Evolutionary conservation across 2,329 filamentous ascomycete species (phyloP).

Genomic region (Diplodia sapinea): DNA sequence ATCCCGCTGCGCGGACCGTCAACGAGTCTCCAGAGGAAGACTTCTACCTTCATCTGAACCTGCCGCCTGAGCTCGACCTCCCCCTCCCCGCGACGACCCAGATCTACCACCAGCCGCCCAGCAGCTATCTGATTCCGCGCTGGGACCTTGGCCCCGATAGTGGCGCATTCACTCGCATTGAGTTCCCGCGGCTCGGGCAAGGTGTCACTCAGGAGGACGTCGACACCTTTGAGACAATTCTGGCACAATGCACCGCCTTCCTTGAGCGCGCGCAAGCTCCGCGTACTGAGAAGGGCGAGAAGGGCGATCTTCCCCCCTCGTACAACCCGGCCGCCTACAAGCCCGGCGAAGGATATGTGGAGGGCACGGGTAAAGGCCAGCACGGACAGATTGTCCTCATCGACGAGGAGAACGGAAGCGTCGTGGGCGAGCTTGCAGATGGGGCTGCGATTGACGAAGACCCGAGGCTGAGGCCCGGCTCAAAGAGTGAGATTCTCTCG

Average conservation of each 20-base stretch:
- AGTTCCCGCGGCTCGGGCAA: conserved; percentile 78
- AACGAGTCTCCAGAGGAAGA: conserved; percentile 68
- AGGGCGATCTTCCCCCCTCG: conserved; percentile 27
- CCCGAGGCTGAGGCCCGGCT: conserved; percentile 76
- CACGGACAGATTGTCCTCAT: conserved; percentile 84
- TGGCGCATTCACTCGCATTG: conserved; percentile 89
- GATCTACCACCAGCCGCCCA: conserved; percentile 93
- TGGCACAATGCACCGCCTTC: conserved; percentile 97
- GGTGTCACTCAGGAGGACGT: conserved; percentile 87
- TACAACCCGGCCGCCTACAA: conserved; percentile 86
- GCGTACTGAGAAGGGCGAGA: conserved; percentile 50
- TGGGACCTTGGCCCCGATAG: conserved; percentile 91
- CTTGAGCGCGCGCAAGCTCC: conserved; percentile 78
- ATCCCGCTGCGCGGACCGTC: conserved; percentile 62
- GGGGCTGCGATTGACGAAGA: conserved; percentile 82
- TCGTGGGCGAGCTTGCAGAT: conserved; percentile 88
- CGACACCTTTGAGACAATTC: conserved; percentile 95
- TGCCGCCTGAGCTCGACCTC: conserved; percentile 92
- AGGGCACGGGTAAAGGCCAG: conserved; percentile 44
- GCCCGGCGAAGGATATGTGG: conserved; percentile 77
- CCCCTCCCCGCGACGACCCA: conserved; percentile 94
- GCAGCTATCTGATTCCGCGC: conserved; percentile 90
- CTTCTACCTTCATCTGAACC: conserved; percentile 94
- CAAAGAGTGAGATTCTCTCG: conserved; percentile 71
- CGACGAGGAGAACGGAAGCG: conserved; percentile 94